Conservation (phyloP, 1,284 basidiomycete genomes). For the Termitomyces sp. region DNA sequence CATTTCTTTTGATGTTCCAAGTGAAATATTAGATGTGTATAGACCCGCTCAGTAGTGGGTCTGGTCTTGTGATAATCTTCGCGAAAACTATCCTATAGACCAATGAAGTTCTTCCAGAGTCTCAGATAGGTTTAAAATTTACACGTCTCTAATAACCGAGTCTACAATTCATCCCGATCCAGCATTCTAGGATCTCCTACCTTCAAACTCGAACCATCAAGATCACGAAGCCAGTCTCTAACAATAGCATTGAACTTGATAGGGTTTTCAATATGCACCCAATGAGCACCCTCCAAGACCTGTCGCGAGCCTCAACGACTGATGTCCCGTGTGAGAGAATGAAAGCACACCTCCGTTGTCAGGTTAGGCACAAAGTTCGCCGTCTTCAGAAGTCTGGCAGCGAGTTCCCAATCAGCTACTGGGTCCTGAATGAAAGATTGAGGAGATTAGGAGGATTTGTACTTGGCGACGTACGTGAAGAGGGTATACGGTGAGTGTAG, state of each 20-base stretch:
- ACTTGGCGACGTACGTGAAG: constrained; percentile 34
- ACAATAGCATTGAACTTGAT: constrained; percentile 40
- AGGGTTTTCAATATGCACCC: constrained; percentile 58
- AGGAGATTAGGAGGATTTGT: neutral
- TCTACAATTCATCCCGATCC: constrained; percentile 15
- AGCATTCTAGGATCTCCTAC: constrained; percentile 16
- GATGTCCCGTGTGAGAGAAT: neutral
- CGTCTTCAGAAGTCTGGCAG: constrained; percentile 39
- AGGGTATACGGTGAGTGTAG: constrained; percentile 54
- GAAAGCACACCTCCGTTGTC: constrained; percentile 41
- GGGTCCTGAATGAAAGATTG: constrained; percentile 41
- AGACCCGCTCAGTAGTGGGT: too few species aligned
- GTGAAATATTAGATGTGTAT: too few species aligned
- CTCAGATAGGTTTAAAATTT: too few species aligned
- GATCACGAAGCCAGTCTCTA: constrained; percentile 23
- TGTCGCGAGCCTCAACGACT: constrained; percentile 16
- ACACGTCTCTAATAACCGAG: neutral
- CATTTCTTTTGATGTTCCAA: too few species aligned
- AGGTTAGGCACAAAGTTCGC: constrained; percentile 44
- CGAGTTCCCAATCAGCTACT: constrained; percentile 56
- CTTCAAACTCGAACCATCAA: constrained; percentile 14
- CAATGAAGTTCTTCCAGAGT: too few species aligned
- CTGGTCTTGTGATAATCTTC: too few species aligned
- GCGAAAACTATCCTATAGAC: too few species aligned
- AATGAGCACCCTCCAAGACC: constrained; percentile 50